phyloP scores from a whole-genome alignment of 345 rosid genomes.

The Arabidopsis suecica region DNA sequence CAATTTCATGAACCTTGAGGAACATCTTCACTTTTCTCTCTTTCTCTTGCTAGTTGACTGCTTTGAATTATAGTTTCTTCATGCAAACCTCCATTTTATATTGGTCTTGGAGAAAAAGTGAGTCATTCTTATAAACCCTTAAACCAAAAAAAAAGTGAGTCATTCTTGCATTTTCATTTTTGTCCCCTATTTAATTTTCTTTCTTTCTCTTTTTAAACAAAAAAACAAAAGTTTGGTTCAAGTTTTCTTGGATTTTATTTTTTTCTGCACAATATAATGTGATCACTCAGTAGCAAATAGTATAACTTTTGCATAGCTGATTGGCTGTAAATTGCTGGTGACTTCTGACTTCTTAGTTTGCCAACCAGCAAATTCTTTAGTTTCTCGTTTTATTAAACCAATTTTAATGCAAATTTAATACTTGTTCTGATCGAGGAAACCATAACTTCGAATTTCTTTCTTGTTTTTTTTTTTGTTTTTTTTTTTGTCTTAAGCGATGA shows the following conservation, averaged over 20 bases:
- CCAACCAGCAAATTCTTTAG: conserved; percentile 11
- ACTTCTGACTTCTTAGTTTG: conserved; percentile 2
- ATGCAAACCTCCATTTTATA: conserved; percentile 37
- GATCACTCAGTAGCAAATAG: not conserved
- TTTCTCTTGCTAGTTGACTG: conserved; percentile 3
- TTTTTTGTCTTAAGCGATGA: not conserved
- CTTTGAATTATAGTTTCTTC: conserved; percentile 29
- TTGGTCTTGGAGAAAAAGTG: conserved; percentile 19
- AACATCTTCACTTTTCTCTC: conserved; percentile 30
- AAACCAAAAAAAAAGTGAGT: not conserved
- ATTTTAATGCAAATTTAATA: not conserved
- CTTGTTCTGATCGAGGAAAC: conserved; percentile 17
- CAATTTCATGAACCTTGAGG: conserved; percentile 48
- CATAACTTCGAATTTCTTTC: not conserved
- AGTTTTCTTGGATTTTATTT: conserved; percentile 30
- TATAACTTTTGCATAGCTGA: conserved; percentile 24
- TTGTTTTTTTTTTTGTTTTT: not conserved
- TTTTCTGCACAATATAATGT: conserved; percentile 13
- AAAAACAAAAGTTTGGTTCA: conserved; percentile 30
- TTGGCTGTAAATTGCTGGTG: conserved; percentile 25
- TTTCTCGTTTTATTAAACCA: conserved; percentile 11
- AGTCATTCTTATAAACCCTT: too few relatives aligned
- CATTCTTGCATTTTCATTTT: conserved; percentile 9
- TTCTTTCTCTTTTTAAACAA: conserved; percentile 6
- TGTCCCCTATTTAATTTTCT: not conserved